Percentiles rank a stretch among this genome's conserved stretches.
These are phyloP conservation scores for Neopestalotiopsis sp. DNA, from an alignment of 2,329 filamentous ascomycete species.

Conservation along the genomic window DNA sequence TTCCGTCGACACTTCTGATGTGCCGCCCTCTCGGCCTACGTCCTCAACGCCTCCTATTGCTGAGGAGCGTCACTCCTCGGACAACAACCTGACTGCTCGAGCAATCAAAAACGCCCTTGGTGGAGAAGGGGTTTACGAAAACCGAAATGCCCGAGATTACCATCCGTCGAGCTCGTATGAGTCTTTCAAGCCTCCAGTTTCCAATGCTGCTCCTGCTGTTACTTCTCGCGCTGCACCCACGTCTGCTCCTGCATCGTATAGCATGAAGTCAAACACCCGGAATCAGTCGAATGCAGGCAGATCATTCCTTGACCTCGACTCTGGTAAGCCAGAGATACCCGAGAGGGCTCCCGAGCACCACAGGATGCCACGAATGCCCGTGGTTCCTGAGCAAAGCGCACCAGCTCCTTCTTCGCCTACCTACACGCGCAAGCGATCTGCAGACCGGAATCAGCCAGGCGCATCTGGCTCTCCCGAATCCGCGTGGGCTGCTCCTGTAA, in stretches of 20 bases:
- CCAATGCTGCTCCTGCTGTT: slow-evolving; percentile 18
- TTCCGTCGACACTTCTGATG: slow-evolving; percentile 54
- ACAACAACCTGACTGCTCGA: slow-evolving; percentile 17
- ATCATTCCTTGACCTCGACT: slow-evolving; percentile 25
- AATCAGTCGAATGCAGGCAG: slow-evolving; percentile 18
- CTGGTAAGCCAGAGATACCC: slow-evolving; percentile 28
- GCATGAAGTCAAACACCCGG: slow-evolving; percentile 30
- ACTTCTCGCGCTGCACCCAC: slow-evolving; percentile 16
- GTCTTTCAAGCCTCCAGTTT: slow-evolving; percentile 18
- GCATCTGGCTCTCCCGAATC: slow-evolving; percentile 35
- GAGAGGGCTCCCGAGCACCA: slow-evolving; percentile 27
- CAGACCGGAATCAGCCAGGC: slow-evolving; percentile 20
- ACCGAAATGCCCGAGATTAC: not conserved
- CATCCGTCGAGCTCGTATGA: not conserved
- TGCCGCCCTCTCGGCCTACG: slow-evolving; percentile 32
- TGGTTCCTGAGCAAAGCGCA: slow-evolving; percentile 36
- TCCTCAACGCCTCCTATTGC: slow-evolving; percentile 46
- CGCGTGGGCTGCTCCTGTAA: slow-evolving; percentile 39
- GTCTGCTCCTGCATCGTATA: not conserved
- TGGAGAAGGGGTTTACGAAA: slow-evolving; percentile 1
- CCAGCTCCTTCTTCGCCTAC: slow-evolving; percentile 28
- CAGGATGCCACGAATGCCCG: slow-evolving; percentile 34
- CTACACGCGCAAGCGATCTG: slow-evolving; percentile 18
- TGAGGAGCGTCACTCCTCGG: slow-evolving; percentile 41
- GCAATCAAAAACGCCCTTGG: slow-evolving; percentile 25